A percentile compares a stretch with the other conserved stretches of the same genome.
Evolutionary conservation across 345 rosid genomes (phyloP).

Genomic region (Turnera subulata): DNA sequence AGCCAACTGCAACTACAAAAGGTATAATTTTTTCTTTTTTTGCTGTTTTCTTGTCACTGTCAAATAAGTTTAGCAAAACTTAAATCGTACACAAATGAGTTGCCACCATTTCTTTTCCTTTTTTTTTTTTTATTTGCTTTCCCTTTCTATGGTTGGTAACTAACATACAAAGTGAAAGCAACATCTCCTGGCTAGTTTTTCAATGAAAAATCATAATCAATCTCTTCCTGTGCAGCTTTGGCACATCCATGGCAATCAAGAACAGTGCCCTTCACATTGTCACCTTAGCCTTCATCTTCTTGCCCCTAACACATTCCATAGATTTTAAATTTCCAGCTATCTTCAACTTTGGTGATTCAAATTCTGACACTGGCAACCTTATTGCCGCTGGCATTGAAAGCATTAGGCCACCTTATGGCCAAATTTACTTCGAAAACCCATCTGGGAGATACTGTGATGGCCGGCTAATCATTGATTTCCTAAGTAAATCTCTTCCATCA

Average conservation of each 20-base stretch:
- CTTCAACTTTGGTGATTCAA: conserved; percentile 92
- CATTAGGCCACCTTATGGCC: conserved; percentile 63
- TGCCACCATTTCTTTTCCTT: conserved; percentile 10
- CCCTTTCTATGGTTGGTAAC: conserved; percentile 23
- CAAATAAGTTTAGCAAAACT: conserved; percentile 12
- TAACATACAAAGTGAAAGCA: conserved; percentile 17
- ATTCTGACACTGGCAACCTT: conserved; percentile 86
- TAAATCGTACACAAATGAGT: conserved; percentile 20
- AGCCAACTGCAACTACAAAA: neutral
- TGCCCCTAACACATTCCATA: conserved; percentile 36
- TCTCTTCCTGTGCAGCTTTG: conserved; percentile 5
- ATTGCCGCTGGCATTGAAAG: conserved; percentile 61
- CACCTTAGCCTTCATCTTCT: conserved; percentile 25
- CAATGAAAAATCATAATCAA: neutral
- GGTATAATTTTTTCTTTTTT: neutral
- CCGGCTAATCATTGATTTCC: conserved; percentile 69
- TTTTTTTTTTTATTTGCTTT: too few relatives aligned
- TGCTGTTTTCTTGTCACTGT: neutral
- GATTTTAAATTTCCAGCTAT: conserved; percentile 56
- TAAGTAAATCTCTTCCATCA: conserved; percentile 53
- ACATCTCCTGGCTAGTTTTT: neutral
- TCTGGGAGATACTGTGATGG: conserved; percentile 90
- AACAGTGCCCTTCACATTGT: conserved; percentile 27
- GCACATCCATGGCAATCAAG: conserved; percentile 34
- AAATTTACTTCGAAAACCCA: conserved; percentile 52